Percentiles rank a stretch among this genome's conserved stretches.
phyloP scores from a whole-genome alignment of 306 rosid genomes.

The Phaseolus lunatus region DNA sequence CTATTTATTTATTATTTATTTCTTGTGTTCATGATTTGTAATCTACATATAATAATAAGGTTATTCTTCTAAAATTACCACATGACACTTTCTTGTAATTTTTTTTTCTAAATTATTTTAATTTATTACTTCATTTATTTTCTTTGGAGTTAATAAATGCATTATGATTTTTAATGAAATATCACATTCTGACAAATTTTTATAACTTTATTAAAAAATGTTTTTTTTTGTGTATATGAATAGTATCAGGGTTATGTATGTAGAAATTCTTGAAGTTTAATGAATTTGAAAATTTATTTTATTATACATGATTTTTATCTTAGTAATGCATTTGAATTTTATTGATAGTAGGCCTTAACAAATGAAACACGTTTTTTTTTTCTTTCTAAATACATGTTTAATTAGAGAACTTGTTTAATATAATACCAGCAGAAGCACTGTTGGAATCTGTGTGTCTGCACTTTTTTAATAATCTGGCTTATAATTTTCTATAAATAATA shows the following conservation, averaged over 20 bases:
- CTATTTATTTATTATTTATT: slow-evolving; percentile 2
- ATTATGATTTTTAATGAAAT: neutral
- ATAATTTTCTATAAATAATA: no score
- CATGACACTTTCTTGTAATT: neutral
- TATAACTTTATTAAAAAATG: neutral
- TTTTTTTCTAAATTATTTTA: neutral
- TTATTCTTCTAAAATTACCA: neutral
- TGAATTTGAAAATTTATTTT: neutral
- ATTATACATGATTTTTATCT: neutral
- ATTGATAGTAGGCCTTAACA: neutral
- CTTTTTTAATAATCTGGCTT: no score
- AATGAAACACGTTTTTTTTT: neutral
- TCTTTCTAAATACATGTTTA: neutral
- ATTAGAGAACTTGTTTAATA: neutral
- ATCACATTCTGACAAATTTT: neutral
- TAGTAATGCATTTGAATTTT: neutral
- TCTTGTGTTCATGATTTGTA: slow-evolving; percentile 26
- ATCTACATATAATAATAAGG: neutral
- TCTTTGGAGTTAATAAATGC: neutral
- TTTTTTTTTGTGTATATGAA: neutral
- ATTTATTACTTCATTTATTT: neutral
- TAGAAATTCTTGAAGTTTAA: neutral
- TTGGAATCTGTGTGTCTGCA: no score
- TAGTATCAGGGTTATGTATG: neutral
- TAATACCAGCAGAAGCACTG: neutral